Conservation (phyloP, 176 grass and related monocot genomes). For the Oryza meyeriana region DNA sequence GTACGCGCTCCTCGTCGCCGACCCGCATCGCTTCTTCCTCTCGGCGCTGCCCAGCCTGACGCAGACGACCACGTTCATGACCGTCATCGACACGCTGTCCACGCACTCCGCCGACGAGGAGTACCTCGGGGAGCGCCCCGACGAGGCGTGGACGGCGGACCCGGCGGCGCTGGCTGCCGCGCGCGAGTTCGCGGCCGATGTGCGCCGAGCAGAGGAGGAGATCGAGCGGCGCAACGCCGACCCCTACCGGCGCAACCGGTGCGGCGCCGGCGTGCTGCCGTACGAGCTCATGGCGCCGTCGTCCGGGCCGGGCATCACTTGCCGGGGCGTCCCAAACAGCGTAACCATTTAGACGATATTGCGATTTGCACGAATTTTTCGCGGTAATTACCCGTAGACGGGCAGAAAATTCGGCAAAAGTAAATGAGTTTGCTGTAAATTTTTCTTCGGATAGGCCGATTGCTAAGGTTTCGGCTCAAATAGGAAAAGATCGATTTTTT, state of each 20-base stretch:
- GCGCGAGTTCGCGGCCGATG: slow-evolving; percentile 51
- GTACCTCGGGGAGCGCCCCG: slow-evolving; percentile 77
- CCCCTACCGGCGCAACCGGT: slow-evolving; percentile 53
- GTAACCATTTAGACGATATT: slow-evolving; percentile 52
- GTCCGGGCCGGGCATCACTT: slow-evolving; percentile 79
- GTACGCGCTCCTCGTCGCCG: slow-evolving; percentile 53
- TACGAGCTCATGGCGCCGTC: slow-evolving; percentile 88
- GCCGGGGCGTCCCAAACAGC: slow-evolving; percentile 89
- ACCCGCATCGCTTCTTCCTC: slow-evolving; percentile 83
- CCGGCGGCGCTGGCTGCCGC: slow-evolving; percentile 45
- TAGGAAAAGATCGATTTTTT: slow-evolving; percentile 13
- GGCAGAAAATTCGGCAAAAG: not conserved
- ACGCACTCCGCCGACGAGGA: slow-evolving; percentile 94
- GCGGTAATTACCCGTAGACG: not conserved
- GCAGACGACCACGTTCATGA: slow-evolving; percentile 94
- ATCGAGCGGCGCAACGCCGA: slow-evolving; percentile 68
- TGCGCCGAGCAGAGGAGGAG: slow-evolving; percentile 67
- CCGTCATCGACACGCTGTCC: slow-evolving; percentile 95
- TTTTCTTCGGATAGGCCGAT: not conserved
- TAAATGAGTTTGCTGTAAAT: not conserved
- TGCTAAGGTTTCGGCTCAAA: slow-evolving; percentile 10
- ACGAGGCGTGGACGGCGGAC: slow-evolving; percentile 81
- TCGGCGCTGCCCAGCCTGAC: slow-evolving; percentile 85
- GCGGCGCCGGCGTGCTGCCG: slow-evolving; percentile 82
- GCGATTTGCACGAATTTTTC: not conserved